These are phyloP conservation scores for Bacterosira constricta DNA, from an alignment of 108 stramenopile species.

Conservation along the genomic window DNA sequence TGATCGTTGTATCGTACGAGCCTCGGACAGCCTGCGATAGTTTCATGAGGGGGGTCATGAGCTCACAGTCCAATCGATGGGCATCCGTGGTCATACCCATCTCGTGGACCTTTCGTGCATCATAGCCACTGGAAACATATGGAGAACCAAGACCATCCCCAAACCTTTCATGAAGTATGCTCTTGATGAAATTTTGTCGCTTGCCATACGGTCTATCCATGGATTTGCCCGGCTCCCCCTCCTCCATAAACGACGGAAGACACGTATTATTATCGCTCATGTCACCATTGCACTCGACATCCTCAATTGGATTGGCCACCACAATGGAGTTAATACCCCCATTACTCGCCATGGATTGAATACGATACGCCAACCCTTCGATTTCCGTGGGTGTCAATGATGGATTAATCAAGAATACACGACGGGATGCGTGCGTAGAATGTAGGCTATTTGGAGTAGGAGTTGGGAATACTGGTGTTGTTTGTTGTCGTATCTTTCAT, in stretches of 20 bases:
- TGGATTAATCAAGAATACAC: constrained; percentile 73
- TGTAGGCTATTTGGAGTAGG: constrained; percentile 73
- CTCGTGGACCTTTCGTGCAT: constrained; percentile 54
- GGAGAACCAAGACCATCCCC: constrained; percentile 42
- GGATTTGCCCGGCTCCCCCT: constrained; percentile 20
- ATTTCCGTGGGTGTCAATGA: constrained; percentile 61
- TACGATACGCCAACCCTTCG: constrained; percentile 78
- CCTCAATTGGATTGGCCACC: constrained; percentile 67
- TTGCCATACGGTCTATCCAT: constrained; percentile 10
- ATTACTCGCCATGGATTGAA: constrained; percentile 63
- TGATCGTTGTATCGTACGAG: constrained; percentile 15
- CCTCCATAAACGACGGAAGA: constrained; percentile 38
- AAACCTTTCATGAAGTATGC: constrained; percentile 22
- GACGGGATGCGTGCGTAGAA: constrained; percentile 70
- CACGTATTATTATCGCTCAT: constrained; percentile 37
- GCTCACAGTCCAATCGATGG: constrained; percentile 25
- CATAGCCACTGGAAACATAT: constrained; percentile 77
- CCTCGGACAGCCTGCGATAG: constrained; percentile 70
- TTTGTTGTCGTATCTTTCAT: background rate
- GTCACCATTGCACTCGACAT: constrained; percentile 46
- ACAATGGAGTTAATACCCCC: constrained; percentile 65
- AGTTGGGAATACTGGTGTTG: constrained; percentile 28
- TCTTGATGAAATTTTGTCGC: constrained; percentile 10
- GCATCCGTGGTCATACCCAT: constrained; percentile 25
- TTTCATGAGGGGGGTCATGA: constrained; percentile 53